Conservation (phyloP, 345 rosid genomes). For the Eucalyptus pumila region DNA sequence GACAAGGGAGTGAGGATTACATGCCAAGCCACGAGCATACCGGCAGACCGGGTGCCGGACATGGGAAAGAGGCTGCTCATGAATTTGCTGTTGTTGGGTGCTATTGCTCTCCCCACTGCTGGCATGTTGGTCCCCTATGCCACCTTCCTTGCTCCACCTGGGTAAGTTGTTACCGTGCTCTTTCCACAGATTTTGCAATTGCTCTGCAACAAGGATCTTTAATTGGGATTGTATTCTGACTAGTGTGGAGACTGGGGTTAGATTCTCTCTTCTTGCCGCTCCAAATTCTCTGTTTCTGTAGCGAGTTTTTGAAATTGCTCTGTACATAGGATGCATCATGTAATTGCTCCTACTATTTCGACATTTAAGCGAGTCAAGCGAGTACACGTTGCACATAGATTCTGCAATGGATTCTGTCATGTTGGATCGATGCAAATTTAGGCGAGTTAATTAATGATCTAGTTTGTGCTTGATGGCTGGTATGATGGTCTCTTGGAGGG, state of each 20-base stretch:
- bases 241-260: not conserved
- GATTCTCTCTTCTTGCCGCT: not conserved
- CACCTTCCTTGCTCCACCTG: constrained; percentile 65
- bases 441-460: not conserved
- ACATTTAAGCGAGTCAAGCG: not conserved
- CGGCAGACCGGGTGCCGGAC: constrained; percentile 82
- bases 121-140: constrained; percentile 81
- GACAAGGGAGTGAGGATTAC: constrained; percentile 29
- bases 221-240: not conserved
- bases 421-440: not conserved
- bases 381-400: not conserved
- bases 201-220: not conserved
- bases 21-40: constrained; percentile 69
- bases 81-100: constrained; percentile 82
- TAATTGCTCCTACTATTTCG: not conserved
- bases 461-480: not conserved
- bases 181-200: not conserved
- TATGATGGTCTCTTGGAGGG: not conserved
- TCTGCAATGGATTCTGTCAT: not conserved
- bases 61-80: constrained; percentile 81
- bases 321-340: not conserved
- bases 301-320: not conserved
- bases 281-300: not conserved
- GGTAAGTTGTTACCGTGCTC: constrained; percentile 21
- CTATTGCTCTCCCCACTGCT: constrained; percentile 77